phyloP scores from a whole-genome alignment of 2,329 filamentous ascomycete species.

The Neonectria ditissima region DNA sequence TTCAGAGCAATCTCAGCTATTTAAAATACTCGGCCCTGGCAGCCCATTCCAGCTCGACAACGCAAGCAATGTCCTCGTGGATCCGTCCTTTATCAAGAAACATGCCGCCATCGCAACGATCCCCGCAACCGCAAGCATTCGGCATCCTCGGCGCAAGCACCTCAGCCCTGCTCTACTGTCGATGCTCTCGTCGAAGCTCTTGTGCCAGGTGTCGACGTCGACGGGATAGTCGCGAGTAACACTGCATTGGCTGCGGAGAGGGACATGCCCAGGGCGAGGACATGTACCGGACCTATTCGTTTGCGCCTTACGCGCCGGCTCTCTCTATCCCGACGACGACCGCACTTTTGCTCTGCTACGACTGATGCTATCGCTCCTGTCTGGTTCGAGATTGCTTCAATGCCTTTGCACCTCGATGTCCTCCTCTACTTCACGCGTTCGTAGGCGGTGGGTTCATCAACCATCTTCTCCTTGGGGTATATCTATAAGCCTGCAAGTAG shows the following conservation, averaged over 20 bases:
- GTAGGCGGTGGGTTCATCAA: background rate
- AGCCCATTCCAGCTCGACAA: background rate
- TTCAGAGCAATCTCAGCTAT: background rate
- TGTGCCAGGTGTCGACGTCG: constrained; percentile 28
- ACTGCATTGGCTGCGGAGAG: constrained; percentile 27
- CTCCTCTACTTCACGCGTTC: too few relatives aligned
- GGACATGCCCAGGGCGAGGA: constrained; percentile 19
- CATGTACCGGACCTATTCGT: constrained; percentile 21
- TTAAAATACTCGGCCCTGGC: background rate
- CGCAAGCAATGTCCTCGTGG: background rate
- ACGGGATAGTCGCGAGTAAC: constrained; percentile 30
- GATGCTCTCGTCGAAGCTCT: constrained; percentile 30
- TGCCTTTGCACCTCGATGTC: too few relatives aligned
- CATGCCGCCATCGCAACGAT: constrained; percentile 9
- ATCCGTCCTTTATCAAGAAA: constrained; percentile 5
- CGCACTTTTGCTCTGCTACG: too few relatives aligned
- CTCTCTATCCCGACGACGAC: too few relatives aligned
- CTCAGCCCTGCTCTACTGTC: constrained; percentile 11
- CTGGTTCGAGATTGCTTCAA: too few relatives aligned
- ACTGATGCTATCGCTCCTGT: too few relatives aligned
- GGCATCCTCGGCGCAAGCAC: constrained; percentile 13
- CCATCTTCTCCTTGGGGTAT: background rate
- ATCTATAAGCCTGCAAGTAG: background rate
- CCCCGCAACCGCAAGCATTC: constrained; percentile 11
- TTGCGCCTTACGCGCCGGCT: too few relatives aligned